A percentile compares a stretch with the other conserved stretches of the same genome.
Evolutionary conservation across 2,329 filamentous ascomycete genomes (phyloP).

Genomic region (Samsoniella hepiali): DNA sequence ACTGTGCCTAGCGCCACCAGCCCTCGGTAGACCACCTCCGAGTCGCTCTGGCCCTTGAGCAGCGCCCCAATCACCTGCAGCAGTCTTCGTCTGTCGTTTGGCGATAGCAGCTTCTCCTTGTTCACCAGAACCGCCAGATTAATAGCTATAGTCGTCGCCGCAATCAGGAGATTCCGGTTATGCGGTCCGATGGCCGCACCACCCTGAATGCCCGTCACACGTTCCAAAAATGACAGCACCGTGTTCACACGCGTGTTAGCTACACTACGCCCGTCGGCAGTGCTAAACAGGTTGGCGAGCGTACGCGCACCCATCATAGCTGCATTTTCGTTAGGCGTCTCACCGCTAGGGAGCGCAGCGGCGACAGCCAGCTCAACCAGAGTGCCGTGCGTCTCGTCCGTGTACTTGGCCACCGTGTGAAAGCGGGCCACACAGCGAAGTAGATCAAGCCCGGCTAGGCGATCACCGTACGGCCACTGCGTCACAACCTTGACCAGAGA

Average conservation of each 20-base stretch:
- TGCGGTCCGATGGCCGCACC: conserved; percentile 47
- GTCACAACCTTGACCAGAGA: conserved; percentile 70
- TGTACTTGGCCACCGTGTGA: conserved; percentile 61
- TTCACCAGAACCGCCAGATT: conserved; percentile 76
- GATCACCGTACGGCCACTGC: conserved; percentile 74
- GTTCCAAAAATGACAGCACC: conserved; percentile 61
- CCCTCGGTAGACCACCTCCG: conserved; percentile 78
- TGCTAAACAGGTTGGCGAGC: conserved; percentile 80
- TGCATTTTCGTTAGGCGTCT: conserved; percentile 69
- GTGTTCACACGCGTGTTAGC: conserved; percentile 57
- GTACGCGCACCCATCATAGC: conserved; percentile 82
- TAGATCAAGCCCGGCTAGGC: conserved; percentile 81
- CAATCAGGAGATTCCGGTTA: conserved; percentile 80
- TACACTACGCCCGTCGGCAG: conserved; percentile 64
- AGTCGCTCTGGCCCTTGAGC: conserved; percentile 65
- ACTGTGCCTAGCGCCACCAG: conserved; percentile 78
- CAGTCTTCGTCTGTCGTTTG: conserved; percentile 40
- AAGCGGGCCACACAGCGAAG: conserved; percentile 76
- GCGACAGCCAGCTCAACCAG: conserved; percentile 55
- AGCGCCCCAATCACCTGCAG: conserved; percentile 61
- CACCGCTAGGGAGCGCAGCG: conserved; percentile 40
- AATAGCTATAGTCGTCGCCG: conserved; percentile 75
- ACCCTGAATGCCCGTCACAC: conserved; percentile 52
- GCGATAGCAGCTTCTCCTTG: conserved; percentile 39
- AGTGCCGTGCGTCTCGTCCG: conserved; percentile 50